Evolutionary conservation across 2,329 filamentous ascomycete genomes (phyloP), one percentile per base, ranked within the genome.

Genomic region (Fusarium sp.): DNA sequence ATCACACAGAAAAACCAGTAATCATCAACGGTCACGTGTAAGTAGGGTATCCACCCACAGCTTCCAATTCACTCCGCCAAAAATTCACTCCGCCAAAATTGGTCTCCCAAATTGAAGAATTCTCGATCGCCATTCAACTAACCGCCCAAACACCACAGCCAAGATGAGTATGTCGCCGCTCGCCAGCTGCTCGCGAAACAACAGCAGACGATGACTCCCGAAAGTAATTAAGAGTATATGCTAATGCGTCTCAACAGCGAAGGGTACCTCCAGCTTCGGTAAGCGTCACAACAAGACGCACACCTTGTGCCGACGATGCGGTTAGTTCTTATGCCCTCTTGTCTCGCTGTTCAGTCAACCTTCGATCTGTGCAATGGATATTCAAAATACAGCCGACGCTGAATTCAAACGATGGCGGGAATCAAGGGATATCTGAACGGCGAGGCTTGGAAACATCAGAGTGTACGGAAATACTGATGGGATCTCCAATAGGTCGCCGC

Each of bases 261-360:
- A 88, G 86, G 86, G 86, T 85, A 88, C 86, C 79, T 86, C 85
- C 80, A 87, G 85, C 81, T 87, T 87, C 80, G 85, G 85, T 83
- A 87, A 87, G 83, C 84, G 94, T 91, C 94, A 97, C 90, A 97
- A 95, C 91, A 97, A 97, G 92, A 94, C 94, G 89, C 95, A 98
- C 92, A 94, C 92, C 85, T 89, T 98, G 86, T 98, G 95, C 93
- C 93, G 95, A 91, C 95, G 95, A 88, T 98, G 94, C 91, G 95
- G 94, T 96, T 87, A 90, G 93, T 94, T 60, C 61, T 73, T 58
- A 25, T 72, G 60, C 68, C 70, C 68, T 66, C 57, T 33, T 38
- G 45, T 57, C 46, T 63, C 68, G 62, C 69, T 65, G 44, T 33
- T 39, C 39, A 63, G 73, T 57, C 58, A 67, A 66, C 62, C 62